Evolutionary conservation across 2,329 filamentous ascomycete genomes (phyloP).

Genomic region (Kalaharituber pfeilii): DNA sequence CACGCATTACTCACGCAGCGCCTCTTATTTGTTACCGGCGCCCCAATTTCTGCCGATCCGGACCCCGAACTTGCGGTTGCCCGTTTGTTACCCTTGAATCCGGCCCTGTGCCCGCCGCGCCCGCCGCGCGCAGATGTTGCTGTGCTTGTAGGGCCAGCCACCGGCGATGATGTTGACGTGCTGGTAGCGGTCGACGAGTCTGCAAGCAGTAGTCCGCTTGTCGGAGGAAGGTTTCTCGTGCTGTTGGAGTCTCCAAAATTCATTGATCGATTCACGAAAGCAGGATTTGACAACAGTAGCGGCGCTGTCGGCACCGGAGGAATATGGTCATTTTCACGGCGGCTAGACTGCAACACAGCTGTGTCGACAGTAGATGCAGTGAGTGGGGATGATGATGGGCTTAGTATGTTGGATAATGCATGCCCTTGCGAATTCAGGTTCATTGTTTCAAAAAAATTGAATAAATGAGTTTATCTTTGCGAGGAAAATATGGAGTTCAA

Average conservation of each 20-base stretch:
- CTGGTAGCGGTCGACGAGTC: background rate
- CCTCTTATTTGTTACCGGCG: slow-evolving; percentile 38
- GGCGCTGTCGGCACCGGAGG: background rate
- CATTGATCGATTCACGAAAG: background rate
- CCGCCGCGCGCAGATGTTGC: background rate
- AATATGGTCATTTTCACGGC: background rate
- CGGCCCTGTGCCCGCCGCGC: background rate
- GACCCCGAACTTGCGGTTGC: slow-evolving; percentile 30
- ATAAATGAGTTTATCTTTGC: no score
- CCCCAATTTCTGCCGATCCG: background rate
- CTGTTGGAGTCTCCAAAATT: background rate
- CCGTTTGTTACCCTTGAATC: slow-evolving; percentile 33
- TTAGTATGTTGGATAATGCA: background rate
- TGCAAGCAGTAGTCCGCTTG: background rate
- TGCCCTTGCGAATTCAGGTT: background rate
- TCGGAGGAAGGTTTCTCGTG: background rate
- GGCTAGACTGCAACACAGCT: no score
- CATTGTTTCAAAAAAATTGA: no score
- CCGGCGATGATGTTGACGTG: background rate
- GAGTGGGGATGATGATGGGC: background rate
- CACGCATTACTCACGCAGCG: slow-evolving; percentile 73
- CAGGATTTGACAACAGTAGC: no score
- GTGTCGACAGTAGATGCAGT: no score
- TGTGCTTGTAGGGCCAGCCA: no score
- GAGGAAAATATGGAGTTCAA: no score